Conservation (phyloP, 495 filamentous ascomycete genomes). For the Neurospora sp. region DNA sequence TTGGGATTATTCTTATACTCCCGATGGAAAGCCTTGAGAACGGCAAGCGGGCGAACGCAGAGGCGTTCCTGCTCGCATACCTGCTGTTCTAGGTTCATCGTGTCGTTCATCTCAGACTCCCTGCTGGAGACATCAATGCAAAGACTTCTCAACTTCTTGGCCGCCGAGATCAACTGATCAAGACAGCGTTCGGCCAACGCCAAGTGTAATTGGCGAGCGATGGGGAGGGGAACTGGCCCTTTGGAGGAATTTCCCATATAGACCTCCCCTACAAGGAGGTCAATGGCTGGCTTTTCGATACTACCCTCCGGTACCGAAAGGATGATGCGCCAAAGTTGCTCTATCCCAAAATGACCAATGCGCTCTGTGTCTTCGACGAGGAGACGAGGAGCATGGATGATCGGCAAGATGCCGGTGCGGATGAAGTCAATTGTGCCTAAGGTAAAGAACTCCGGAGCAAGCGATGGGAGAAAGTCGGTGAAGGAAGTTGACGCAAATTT, state of each 20-base stretch:
- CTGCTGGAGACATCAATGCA: constrained; percentile 28
- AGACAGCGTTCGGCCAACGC: constrained; percentile 69
- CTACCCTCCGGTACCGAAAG: constrained; percentile 57
- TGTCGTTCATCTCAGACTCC: constrained; percentile 27
- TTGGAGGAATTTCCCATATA: constrained; percentile 52
- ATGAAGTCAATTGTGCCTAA: constrained; percentile 58
- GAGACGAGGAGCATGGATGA: neutral
- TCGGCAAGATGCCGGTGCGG: constrained; percentile 29
- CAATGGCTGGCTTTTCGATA: constrained; percentile 58
- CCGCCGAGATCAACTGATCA: constrained; percentile 60
- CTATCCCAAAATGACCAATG: constrained; percentile 47
- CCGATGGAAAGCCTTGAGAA: constrained; percentile 37
- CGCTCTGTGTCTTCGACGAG: constrained; percentile 28
- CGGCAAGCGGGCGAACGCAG: constrained; percentile 55
- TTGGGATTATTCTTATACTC: constrained; percentile 36
- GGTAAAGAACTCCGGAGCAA: constrained; percentile 58
- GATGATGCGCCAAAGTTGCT: constrained; percentile 77
- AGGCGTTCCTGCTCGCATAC: constrained; percentile 43
- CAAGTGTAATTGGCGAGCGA: constrained; percentile 55
- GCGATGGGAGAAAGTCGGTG: constrained; percentile 50
- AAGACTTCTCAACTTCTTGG: constrained; percentile 45
- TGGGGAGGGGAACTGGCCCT: constrained; percentile 30
- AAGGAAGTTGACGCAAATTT: constrained; percentile 58
- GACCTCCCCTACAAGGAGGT: constrained; percentile 55
- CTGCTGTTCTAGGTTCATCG: constrained; percentile 39